phyloP scores from a whole-genome alignment of 2,329 filamentous ascomycete genomes.

The Ceratocystis lukuohia region DNA sequence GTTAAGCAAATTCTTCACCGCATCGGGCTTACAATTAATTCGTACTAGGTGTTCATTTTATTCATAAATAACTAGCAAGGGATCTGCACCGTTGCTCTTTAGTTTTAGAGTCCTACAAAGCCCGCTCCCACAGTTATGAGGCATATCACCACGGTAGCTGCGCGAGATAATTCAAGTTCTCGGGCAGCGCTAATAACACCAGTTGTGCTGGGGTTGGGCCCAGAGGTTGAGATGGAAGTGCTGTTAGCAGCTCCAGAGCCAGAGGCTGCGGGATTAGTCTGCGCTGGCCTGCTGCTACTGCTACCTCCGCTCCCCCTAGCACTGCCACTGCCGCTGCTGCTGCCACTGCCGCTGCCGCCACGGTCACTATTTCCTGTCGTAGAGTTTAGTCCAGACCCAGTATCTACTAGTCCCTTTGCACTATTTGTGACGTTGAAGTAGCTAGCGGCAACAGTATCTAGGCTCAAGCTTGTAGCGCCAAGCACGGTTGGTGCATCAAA shows the following conservation, averaged over 20 bases:
- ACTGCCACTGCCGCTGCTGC: neutral
- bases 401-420: conserved; percentile 13
- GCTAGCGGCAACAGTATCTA: conserved; percentile 28
- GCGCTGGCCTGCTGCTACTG: neutral
- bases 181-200: conserved; percentile 8
- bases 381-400: neutral
- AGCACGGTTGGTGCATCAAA: conserved; percentile 27
- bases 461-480: conserved; percentile 25
- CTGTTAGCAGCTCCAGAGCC: conserved; percentile 1
- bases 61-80: neutral
- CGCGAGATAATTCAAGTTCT: conserved; percentile 15
- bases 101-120: conserved; percentile 16
- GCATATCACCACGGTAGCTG: conserved; percentile 16
- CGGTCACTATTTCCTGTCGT: neutral
- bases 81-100: neutral
- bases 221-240: neutral
- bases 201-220: neutral
- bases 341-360: conserved; percentile 1
- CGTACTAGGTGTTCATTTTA: neutral
- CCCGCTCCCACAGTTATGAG: conserved; percentile 18
- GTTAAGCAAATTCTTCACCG: too few species aligned
- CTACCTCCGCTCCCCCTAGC: neutral
- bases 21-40: neutral
- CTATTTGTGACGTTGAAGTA: conserved; percentile 31
- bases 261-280: neutral